phyloP scores from a whole-genome alignment of 179 eudicot species.

The Gypsophila paniculata region DNA sequence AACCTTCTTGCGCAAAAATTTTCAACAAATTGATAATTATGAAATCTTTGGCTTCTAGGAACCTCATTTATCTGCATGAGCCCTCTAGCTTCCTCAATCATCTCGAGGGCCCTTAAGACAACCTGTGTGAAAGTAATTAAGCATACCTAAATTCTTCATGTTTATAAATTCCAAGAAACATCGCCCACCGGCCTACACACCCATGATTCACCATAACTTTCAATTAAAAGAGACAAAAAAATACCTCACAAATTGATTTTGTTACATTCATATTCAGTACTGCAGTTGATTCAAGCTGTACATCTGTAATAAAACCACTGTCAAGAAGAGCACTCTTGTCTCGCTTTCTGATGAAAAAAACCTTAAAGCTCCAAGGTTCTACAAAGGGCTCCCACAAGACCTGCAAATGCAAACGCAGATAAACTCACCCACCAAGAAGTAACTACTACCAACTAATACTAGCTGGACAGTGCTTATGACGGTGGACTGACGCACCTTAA shows the following conservation, averaged over 20 bases:
- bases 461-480: slow-evolving; percentile 3
- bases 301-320: slow-evolving; percentile 41
- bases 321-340: slow-evolving; percentile 55
- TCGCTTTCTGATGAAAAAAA: slow-evolving; percentile 43
- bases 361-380: slow-evolving; percentile 82
- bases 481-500: slow-evolving; percentile 51
- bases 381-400: slow-evolving; percentile 96
- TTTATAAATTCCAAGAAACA: background rate
- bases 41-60: slow-evolving; percentile 41
- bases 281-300: slow-evolving; percentile 51
- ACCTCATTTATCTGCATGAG: slow-evolving; percentile 34
- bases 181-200: background rate
- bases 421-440: slow-evolving; percentile 5
- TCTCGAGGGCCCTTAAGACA: slow-evolving; percentile 58
- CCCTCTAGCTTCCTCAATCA: slow-evolving; percentile 67
- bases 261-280: slow-evolving; percentile 78
- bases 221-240: background rate
- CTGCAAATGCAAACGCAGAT: slow-evolving; percentile 34
- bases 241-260: slow-evolving; percentile 72
- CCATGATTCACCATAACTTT: background rate
- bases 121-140: slow-evolving; percentile 40
- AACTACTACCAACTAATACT: background rate
- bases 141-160: background rate
- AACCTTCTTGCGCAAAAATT: slow-evolving; percentile 47
- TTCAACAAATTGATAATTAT: slow-evolving; percentile 41